A percentile compares a stretch with the other conserved stretches of the same genome.
phyloP scores from a whole-genome alignment of 148 eudicot genomes.

The Rhododendron molle region DNA sequence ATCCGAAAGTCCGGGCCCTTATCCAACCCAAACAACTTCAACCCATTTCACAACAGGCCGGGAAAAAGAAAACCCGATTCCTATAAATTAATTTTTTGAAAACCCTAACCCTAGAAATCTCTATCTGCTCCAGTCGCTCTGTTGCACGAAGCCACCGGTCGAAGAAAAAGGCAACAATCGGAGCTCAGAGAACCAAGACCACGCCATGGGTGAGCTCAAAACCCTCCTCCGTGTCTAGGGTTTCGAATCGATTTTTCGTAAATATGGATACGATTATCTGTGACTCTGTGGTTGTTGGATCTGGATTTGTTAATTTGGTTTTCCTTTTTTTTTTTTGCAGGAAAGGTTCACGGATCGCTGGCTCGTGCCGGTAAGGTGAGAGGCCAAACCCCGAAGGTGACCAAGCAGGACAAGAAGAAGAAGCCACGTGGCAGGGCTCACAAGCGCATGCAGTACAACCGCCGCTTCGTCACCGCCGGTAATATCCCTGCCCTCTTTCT shows the following conservation, averaged over 20 bases:
- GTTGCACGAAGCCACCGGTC: not conserved
- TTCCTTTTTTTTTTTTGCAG: slow-evolving; percentile 17
- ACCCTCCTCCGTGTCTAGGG: not conserved
- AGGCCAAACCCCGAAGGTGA: slow-evolving; percentile 88
- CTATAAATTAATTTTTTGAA: too few relatives aligned
- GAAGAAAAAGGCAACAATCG: not conserved
- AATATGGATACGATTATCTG: not conserved
- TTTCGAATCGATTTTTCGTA: not conserved
- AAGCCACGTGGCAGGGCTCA: slow-evolving; percentile 91
- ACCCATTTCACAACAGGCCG: not conserved
- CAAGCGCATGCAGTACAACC: slow-evolving; percentile 84
- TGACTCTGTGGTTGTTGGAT: not conserved
- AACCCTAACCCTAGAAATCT: slow-evolving; percentile 1
- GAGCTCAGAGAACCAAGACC: not conserved
- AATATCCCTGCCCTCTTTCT: not conserved
- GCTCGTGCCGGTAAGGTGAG: slow-evolving; percentile 96
- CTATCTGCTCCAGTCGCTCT: not conserved
- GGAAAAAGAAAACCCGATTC: not conserved
- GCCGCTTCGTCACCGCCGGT: slow-evolving; percentile 96
- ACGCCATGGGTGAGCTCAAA: slow-evolving; percentile 15
- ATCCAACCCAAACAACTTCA: not conserved
- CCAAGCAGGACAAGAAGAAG: slow-evolving; percentile 95
- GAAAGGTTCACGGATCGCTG: slow-evolving; percentile 91
- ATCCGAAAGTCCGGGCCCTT: not conserved
- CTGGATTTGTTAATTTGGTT: not conserved